phyloP scores from a whole-genome alignment of 75 land plant genomes.

The Cryptomeria japonica region DNA sequence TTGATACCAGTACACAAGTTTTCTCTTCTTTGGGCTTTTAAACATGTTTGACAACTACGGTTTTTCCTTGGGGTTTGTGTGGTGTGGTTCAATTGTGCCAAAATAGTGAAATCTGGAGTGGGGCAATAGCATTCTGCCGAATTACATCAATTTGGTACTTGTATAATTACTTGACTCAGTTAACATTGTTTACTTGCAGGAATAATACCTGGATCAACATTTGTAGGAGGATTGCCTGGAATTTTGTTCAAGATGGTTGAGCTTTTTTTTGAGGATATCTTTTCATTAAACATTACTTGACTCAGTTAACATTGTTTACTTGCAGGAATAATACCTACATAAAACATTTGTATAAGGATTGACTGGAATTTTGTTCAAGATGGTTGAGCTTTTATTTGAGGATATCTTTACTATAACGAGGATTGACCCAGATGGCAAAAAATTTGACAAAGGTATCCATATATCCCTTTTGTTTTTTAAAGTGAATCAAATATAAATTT shows the following conservation, averaged over 20 bases:
- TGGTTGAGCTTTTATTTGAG: conserved; percentile 77
- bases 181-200: conserved; percentile 1
- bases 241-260: conserved; percentile 42
- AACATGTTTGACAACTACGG: neutral
- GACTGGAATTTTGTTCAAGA: conserved; percentile 13
- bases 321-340: neutral
- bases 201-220: neutral
- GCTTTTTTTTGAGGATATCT: conserved; percentile 82
- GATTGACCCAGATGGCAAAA: conserved; percentile 79
- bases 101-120: neutral
- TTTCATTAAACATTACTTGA: conserved; percentile 26
- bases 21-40: neutral
- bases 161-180: neutral
- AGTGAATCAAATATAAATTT: neutral
- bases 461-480: neutral
- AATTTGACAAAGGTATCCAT: conserved; percentile 64
- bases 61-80: neutral
- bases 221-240: neutral
- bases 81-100: neutral
- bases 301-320: neutral
- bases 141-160: neutral
- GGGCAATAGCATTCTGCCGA: neutral
- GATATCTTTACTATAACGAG: conserved; percentile 64
- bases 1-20: neutral
- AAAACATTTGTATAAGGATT: neutral